These are phyloP conservation scores for Saccharomyces mikatae DNA, from an alignment of 805 yeast genomes.

Conservation along the genomic window DNA sequence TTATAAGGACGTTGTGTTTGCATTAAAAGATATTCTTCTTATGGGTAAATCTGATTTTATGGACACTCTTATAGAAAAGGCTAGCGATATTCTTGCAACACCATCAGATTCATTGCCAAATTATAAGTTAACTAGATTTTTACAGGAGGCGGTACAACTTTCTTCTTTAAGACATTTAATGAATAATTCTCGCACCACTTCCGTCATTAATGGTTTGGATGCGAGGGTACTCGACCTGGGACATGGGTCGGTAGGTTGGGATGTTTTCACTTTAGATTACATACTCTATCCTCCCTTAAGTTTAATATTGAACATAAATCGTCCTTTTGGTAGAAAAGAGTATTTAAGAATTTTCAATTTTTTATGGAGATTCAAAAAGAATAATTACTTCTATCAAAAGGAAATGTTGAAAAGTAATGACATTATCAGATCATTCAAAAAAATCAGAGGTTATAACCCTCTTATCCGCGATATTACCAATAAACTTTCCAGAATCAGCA, in stretches of 20 bases:
- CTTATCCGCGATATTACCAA: slow-evolving; percentile 21
- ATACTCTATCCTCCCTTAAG: slow-evolving; percentile 44
- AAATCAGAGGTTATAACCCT: slow-evolving; percentile 16
- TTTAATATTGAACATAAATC: slow-evolving; percentile 45
- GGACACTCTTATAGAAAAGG: slow-evolving; percentile 51
- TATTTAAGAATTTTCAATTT: slow-evolving; percentile 80
- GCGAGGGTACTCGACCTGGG: slow-evolving; percentile 72
- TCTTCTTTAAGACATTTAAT: slow-evolving; percentile 41
- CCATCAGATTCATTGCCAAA: slow-evolving; percentile 60
- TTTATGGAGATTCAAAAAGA: slow-evolving; percentile 68
- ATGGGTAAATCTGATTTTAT: slow-evolving; percentile 78
- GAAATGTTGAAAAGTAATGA: slow-evolving; percentile 39
- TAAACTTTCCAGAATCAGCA: slow-evolving; percentile 26
- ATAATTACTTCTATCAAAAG: slow-evolving; percentile 42
- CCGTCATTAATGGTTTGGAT: slow-evolving; percentile 53
- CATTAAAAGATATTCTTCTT: slow-evolving; percentile 57
- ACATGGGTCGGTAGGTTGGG: slow-evolving; percentile 80
- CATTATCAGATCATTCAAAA: slow-evolving; percentile 26
- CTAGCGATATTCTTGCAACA: slow-evolving; percentile 44
- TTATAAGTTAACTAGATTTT: slow-evolving; percentile 53
- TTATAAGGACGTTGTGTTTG: slow-evolving; percentile 46
- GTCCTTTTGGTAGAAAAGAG: slow-evolving; percentile 40
- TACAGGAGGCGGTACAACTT: slow-evolving; percentile 54
- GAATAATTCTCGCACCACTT: slow-evolving; percentile 30
- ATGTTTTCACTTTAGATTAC: slow-evolving; percentile 82